Conservation (phyloP, 164 flowering plant species). For the Protea cynaroides region DNA sequence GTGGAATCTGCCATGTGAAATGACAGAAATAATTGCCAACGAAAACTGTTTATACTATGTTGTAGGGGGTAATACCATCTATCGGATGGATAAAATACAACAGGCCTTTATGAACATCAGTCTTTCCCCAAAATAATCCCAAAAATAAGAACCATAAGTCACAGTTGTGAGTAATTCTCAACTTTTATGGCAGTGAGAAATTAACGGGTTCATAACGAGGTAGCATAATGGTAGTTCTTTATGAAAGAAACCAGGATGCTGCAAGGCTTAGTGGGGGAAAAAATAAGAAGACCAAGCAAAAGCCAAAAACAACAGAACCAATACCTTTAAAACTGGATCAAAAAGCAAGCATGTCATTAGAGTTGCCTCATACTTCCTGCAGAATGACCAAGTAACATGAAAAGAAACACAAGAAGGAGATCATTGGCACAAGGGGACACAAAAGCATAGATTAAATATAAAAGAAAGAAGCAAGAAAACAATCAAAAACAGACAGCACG, state of each 20-base stretch:
- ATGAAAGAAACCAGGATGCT: background rate
- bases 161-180: too few species aligned
- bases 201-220: too few species aligned
- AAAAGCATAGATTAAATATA: background rate
- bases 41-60: too few species aligned
- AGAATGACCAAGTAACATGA: constrained; percentile 14
- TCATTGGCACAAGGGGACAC: background rate
- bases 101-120: too few species aligned
- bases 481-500: constrained; percentile 2
- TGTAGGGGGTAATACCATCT: too few species aligned
- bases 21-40: too few species aligned
- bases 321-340: constrained; percentile 85
- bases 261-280: background rate
- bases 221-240: too few species aligned
- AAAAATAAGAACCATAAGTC: too few species aligned
- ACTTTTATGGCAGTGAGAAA: too few species aligned
- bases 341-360: constrained; percentile 83
- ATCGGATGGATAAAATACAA: too few species aligned
- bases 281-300: background rate
- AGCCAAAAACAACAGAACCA: constrained; percentile 1
- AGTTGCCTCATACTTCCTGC: constrained; percentile 79
- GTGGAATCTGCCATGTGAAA: too few species aligned
- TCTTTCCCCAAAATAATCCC: too few species aligned
- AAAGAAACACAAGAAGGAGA: constrained; percentile 2
- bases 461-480: constrained; percentile 1